phyloP scores from a whole-genome alignment of 805 yeast species.

The Lachancea cidri region DNA sequence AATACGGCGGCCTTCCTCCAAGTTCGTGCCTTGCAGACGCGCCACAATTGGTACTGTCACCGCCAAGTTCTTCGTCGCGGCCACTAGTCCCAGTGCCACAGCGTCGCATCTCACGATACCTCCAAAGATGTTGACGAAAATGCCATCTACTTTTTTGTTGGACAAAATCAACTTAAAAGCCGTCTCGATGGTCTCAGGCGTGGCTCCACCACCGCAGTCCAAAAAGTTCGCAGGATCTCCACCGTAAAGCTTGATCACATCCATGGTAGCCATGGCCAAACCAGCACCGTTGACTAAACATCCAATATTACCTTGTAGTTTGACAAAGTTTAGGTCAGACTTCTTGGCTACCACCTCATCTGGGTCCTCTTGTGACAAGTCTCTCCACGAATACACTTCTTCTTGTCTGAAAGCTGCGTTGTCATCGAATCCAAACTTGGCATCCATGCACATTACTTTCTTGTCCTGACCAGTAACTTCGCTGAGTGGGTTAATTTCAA shows the following conservation, averaged over 20 bases:
- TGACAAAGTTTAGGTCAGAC: slow-evolving; percentile 90
- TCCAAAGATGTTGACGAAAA: slow-evolving; percentile 97
- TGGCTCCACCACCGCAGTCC: slow-evolving; percentile 99
- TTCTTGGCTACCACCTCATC: slow-evolving; percentile 91
- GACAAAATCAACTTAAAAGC: slow-evolving; percentile 91
- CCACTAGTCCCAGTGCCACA: slow-evolving; percentile 96
- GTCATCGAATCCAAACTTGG: slow-evolving; percentile 97
- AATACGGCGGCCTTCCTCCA: slow-evolving; percentile 80
- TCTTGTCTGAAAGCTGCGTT: slow-evolving; percentile 92
- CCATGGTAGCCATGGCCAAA: slow-evolving; percentile 99
- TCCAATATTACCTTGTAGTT: slow-evolving; percentile 97
- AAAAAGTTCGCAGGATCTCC: slow-evolving; percentile 99
- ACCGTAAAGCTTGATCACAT: slow-evolving; percentile 94
- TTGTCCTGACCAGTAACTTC: slow-evolving; percentile 72
- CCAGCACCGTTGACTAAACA: slow-evolving; percentile 99
- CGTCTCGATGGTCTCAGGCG: slow-evolving; percentile 95
- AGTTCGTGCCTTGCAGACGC: slow-evolving; percentile 97
- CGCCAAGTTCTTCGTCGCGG: slow-evolving; percentile 88
- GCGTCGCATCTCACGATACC: slow-evolving; percentile 99
- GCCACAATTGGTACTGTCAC: slow-evolving; percentile 93
- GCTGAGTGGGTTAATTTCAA: slow-evolving; percentile 96
- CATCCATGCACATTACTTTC: slow-evolving; percentile 96
- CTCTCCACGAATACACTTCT: slow-evolving; percentile 96
- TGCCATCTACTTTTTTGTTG: slow-evolving; percentile 85
- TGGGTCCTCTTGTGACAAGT: slow-evolving; percentile 94